These are phyloP conservation scores for Lactifluus pinguis DNA, from an alignment of 768 basidiomycete species.

Conservation along the genomic window DNA sequence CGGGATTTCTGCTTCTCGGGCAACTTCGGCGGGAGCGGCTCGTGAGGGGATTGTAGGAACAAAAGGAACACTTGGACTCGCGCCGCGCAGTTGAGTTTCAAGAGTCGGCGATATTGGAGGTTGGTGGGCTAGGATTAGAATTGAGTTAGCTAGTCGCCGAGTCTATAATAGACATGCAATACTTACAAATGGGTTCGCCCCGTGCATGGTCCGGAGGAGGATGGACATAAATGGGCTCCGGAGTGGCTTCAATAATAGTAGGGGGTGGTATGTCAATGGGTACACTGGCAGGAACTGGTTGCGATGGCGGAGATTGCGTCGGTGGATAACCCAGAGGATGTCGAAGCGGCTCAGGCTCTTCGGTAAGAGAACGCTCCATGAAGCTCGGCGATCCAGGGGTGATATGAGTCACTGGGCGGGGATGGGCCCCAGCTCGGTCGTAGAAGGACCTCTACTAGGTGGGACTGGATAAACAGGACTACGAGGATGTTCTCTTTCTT, in stretches of 20 bases:
- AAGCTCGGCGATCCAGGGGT: background rate
- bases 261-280: constrained; percentile 1
- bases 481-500: background rate
- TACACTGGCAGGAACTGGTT: background rate
- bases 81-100: background rate
- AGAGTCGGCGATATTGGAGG: constrained; percentile 4
- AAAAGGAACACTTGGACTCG: constrained; percentile 1
- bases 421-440: background rate
- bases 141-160: background rate
- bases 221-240: constrained; percentile 5
- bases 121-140: background rate
- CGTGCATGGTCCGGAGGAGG: constrained; percentile 1
- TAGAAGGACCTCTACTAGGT: background rate
- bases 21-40: background rate
- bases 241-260: constrained; percentile 12
- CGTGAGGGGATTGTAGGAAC: background rate
- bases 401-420: background rate
- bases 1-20: constrained; percentile 2
- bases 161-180: background rate
- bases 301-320: background rate
- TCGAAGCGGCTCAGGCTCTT: constrained; percentile 1
- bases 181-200: constrained; percentile 6
- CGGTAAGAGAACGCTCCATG: background rate
- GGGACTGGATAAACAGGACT: constrained; percentile 1
- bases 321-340: background rate